Evolutionary conservation across 345 rosid genomes (phyloP).

Genomic region (Iberis pinnata): DNA sequence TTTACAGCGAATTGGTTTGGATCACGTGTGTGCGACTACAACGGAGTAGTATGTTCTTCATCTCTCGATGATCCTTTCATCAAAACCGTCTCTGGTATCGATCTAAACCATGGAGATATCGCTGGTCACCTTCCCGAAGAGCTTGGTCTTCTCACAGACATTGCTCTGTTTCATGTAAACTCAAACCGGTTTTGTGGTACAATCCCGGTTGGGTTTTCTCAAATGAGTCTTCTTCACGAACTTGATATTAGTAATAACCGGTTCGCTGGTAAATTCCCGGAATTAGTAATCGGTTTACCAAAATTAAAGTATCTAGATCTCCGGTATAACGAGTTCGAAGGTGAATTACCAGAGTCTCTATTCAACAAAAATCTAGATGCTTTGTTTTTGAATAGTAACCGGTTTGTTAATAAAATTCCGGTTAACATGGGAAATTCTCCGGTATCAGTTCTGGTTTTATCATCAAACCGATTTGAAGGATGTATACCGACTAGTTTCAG

Average conservation of each 20-base stretch:
- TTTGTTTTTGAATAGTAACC: conserved; percentile 61
- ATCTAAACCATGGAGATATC: conserved; percentile 68
- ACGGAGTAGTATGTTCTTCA: conserved; percentile 54
- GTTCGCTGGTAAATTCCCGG: conserved; percentile 66
- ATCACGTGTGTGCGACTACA: conserved; percentile 68
- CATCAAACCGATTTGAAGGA: conserved; percentile 57
- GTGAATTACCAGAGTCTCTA: conserved; percentile 46
- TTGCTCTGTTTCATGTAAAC: conserved; percentile 64
- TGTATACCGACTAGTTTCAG: conserved; percentile 59
- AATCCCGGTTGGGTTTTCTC: conserved; percentile 42
- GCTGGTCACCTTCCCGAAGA: conserved; percentile 68
- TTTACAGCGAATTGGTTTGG: conserved; percentile 61
- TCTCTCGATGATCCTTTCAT: conserved; percentile 45
- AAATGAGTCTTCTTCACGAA: conserved; percentile 47
- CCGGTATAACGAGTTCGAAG: conserved; percentile 86
- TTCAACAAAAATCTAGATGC: conserved; percentile 76
- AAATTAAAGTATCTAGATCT: conserved; percentile 65
- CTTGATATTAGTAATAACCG: conserved; percentile 74
- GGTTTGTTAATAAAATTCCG: conserved; percentile 54
- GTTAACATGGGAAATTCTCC: conserved; percentile 68
- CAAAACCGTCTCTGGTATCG: conserved; percentile 64
- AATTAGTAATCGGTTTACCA: conserved; percentile 50
- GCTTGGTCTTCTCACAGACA: conserved; percentile 55
- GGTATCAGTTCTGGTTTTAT: conserved; percentile 60
- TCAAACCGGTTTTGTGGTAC: conserved; percentile 79